Percentiles rank a stretch among this genome's conserved stretches.
phyloP scores from a whole-genome alignment of 2,329 filamentous ascomycete species.

The Alternaria gansuensis region DNA sequence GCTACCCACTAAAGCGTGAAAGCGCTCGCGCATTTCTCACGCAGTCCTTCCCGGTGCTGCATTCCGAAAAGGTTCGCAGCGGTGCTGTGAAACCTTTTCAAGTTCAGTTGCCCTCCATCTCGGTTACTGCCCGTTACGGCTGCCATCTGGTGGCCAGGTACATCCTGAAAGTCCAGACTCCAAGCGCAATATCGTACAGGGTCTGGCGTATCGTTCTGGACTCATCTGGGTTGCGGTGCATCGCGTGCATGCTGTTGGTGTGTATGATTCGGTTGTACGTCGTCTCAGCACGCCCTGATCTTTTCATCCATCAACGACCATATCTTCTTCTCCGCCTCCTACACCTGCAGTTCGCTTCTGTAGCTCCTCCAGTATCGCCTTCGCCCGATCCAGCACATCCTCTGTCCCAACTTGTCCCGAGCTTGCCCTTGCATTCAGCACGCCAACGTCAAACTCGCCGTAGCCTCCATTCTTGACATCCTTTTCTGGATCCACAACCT shows the following conservation, averaged over 20 bases:
- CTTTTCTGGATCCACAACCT: conserved; percentile 34
- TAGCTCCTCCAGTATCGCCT: conserved; percentile 61
- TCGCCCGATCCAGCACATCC: conserved; percentile 75
- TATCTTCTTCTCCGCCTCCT: conserved; percentile 24
- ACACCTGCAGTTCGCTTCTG: conserved; percentile 28
- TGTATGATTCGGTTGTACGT: not conserved
- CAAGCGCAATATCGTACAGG: not conserved
- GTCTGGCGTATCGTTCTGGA: not conserved
- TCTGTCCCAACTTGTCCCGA: conserved; percentile 83
- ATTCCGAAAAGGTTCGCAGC: not conserved
- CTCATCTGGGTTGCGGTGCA: not conserved
- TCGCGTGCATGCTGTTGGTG: not conserved
- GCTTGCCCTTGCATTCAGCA: conserved; percentile 85
- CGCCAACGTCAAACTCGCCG: conserved; percentile 78
- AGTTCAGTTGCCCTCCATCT: not conserved
- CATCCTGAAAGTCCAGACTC: not conserved
- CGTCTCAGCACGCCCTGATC: not conserved
- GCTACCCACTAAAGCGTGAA: not conserved
- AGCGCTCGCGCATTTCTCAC: not conserved
- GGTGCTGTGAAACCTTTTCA: not conserved
- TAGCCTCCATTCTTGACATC: conserved; percentile 57
- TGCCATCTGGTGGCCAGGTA: not conserved
- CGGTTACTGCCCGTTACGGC: not conserved
- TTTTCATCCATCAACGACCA: conserved; percentile 35
- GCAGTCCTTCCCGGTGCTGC: not conserved